Evolutionary conservation across 129 eudicot genomes (phyloP), one percentile per base, ranked within the genome.

Genomic region (Flaveria robusta): DNA sequence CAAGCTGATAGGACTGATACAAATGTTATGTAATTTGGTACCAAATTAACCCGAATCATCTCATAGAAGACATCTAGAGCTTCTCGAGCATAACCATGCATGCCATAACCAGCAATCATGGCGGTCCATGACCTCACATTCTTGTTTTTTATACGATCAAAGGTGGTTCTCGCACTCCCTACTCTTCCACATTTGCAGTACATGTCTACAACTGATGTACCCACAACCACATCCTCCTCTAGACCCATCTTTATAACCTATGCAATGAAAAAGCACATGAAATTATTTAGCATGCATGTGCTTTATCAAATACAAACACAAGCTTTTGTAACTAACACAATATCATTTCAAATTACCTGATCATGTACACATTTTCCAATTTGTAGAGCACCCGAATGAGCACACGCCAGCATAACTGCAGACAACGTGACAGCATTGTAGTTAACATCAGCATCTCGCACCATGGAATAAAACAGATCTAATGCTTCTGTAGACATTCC

Each of bases 91-190:
- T 79, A 70, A 37, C 92, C 92, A 77, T 87, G 85, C 86, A 82
- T 84, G 39, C 87, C 92, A 42, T 82, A 85, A 26, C 88, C 89
- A 47, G 85, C 79, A 76, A 87, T 70, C 89, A 87, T 75, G 64
- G 92, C 86, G 3, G 83, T 87, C 92, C 92, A 87, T 20, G 92
- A 75, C 62, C 54, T 80, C 31, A 87, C 83, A 45, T 87, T 85
- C 74, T 70, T 82, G 43, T 41, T 72, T 37, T 83, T 82, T 70
- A 87, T 47, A 41, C 77, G 83, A 15, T 82, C 76, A 74, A 84
- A 87, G n/a, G 85, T 59, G 20, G 37, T 78, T 74, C 86, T 79
- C 39, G 91, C 91, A 16, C 72, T 68, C 41, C 20, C 7, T 45
- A 84, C 88, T 75, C 79, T 79, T 23, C 91, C 91, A 82, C 88